Base-by-base conservation (phyloP, 2,329 filamentous ascomycete species). In the Plectosphaerella sp. region DNA sequence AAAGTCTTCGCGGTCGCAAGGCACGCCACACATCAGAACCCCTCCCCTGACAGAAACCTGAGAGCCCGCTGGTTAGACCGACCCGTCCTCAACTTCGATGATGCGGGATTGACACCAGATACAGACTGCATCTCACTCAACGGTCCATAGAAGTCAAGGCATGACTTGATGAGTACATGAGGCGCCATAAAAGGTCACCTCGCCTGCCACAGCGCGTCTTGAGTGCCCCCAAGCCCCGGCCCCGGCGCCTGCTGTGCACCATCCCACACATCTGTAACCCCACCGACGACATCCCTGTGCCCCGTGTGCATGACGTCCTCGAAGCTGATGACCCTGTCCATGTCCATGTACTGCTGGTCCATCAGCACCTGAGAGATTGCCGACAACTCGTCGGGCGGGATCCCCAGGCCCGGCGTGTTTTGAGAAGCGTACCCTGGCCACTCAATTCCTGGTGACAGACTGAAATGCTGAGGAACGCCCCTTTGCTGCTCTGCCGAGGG, bases 291-390 rank as follows among this genome's bases (percentile, higher is more conserved):
- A 20, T 18, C 41, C 16, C 41, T 12, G 8, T 18, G n/a, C 41
- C n/a, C 14, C 10, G 37, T n/a, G 41, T 20, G 9, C 41, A 43
- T 43, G 2, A 52, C 54, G 39, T 61, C 56, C 12, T 60, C 55
- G 18, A 55, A 59, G 33, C 56, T 58, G 16, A 61, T 61, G 14
- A 61, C 52, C 18, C 59, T 36, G 41, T 61, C 58, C 50, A 59
- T 49, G 8, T 57, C 57, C 36, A 57, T 43, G 22, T 56, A 59
- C 18, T 53, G 42, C 33, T 57, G 57, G 28, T 59, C 53, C 15
- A 58, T 49, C 1, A 58, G 41, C 46, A 52, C 41, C 48, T 56
- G 58, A 1, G 58, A 59, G 7, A 63, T 62, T 18, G 42, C 53
- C 4, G 55, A 55, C 20, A 61, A 48, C n/a, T 62, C 60, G 14